Evolutionary conservation across 768 basidiomycete genomes (phyloP).

Genomic region (Kwoniella sp.): DNA sequence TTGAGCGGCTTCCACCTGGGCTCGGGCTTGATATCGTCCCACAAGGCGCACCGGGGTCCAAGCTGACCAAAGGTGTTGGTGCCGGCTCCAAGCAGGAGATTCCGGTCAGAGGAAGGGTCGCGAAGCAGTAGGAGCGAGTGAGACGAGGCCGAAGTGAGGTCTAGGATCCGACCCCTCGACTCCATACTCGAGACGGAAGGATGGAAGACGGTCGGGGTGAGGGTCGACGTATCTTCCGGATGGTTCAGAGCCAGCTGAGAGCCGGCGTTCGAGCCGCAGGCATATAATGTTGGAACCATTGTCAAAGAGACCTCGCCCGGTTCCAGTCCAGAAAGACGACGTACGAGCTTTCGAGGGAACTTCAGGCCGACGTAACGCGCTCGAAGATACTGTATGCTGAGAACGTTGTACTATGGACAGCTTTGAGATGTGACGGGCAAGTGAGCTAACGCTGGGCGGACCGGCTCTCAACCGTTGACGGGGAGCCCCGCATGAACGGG

Average conservation of each 20-base stretch:
- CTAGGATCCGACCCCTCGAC: constrained; percentile 46
- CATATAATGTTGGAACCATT: constrained; percentile 19
- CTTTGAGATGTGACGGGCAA: too few species aligned
- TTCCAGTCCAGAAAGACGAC: too few species aligned
- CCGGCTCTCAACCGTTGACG: too few species aligned
- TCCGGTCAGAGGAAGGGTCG: constrained; percentile 40
- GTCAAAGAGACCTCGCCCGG: too few species aligned
- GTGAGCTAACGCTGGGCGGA: too few species aligned
- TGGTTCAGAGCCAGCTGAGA: constrained; percentile 41
- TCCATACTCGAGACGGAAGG: constrained; percentile 7
- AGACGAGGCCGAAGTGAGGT: constrained; percentile 69
- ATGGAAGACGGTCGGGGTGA: constrained; percentile 25
- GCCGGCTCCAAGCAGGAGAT: constrained; percentile 67
- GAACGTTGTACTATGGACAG: too few species aligned
- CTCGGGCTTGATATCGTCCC: constrained; percentile 54
- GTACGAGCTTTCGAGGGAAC: too few species aligned
- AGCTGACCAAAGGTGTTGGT: constrained; percentile 70
- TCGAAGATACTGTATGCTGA: too few species aligned
- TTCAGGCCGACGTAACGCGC: too few species aligned
- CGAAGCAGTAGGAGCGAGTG: constrained; percentile 72
- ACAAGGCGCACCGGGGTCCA: constrained; percentile 51
- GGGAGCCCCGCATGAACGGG: too few species aligned
- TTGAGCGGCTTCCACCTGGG: constrained; percentile 45
- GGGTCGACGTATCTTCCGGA: constrained; percentile 24
- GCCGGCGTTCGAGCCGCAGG: constrained; percentile 43